Percentiles rank a stretch among this genome's conserved stretches.
These are phyloP conservation scores for Tricholoma terreum DNA, from an alignment of 768 basidiomycete species.

Conservation along the genomic window DNA sequence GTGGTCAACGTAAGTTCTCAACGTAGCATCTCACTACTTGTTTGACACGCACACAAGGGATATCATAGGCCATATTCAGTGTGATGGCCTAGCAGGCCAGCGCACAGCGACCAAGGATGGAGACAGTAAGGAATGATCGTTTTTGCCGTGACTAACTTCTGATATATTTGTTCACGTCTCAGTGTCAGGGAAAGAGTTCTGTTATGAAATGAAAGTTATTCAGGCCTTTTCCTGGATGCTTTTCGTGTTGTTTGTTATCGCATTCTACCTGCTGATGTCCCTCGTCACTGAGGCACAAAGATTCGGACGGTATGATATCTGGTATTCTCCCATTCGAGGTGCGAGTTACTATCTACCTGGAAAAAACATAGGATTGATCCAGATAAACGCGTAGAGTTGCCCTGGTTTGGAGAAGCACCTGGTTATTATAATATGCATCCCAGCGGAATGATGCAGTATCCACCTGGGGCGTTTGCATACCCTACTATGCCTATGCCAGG, in stretches of 20 bases:
- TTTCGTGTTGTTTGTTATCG: conserved; percentile 47
- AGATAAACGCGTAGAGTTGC: conserved; percentile 46
- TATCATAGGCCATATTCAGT: conserved; percentile 63
- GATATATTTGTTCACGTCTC: conserved; percentile 2
- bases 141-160: not conserved
- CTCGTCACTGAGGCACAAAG: conserved; percentile 55
- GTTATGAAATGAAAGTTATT: conserved; percentile 78
- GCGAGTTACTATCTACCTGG: conserved; percentile 4
- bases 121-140: conserved; percentile 39
- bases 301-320: conserved; percentile 52
- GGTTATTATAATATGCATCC: conserved; percentile 51
- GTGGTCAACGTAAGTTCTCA: conserved; percentile 59
- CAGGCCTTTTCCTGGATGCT: conserved; percentile 77
- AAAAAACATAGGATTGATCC: not conserved
- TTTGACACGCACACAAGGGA: conserved; percentile 43
- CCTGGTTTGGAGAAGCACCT: conserved; percentile 74
- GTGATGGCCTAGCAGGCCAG: conserved; percentile 46
- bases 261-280: conserved; percentile 52
- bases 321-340: conserved; percentile 58
- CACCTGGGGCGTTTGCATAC: conserved; percentile 22
- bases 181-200: conserved; percentile 59
- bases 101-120: conserved; percentile 50
- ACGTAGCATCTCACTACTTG: not conserved
- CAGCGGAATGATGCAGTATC: conserved; percentile 24
- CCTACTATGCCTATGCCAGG: conserved; percentile 33